Percentiles rank a stretch among this genome's conserved stretches.
These are phyloP conservation scores for Camelina neglecta DNA, from an alignment of 345 rosid species.

Conservation along the genomic window DNA sequence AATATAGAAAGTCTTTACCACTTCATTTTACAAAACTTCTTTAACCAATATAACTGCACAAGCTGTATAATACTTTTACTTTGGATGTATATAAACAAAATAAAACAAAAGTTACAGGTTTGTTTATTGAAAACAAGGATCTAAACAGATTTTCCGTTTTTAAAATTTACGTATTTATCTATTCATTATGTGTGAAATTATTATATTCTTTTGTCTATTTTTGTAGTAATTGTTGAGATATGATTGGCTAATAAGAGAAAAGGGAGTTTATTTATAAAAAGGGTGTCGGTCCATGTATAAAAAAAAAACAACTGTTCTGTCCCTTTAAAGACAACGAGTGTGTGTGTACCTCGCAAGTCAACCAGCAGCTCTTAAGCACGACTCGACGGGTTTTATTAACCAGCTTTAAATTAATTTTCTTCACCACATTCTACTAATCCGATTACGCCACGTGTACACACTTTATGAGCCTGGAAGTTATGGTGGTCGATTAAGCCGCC, in stretches of 20 bases:
- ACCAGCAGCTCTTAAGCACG: constrained; percentile 39
- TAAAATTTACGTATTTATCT: not conserved
- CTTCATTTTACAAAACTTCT: not conserved
- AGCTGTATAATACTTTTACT: not conserved
- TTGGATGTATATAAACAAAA: not conserved
- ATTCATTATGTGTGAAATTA: not conserved
- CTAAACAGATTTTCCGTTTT: not conserved
- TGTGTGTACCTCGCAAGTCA: constrained; percentile 27
- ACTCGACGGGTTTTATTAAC: constrained; percentile 22
- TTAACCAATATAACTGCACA: not conserved
- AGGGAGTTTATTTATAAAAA: not conserved
- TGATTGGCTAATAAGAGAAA: constrained; percentile 27
- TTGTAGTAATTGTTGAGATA: constrained; percentile 2
- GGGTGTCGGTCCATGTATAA: constrained; percentile 30
- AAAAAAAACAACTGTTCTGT: not conserved
- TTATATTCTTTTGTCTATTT: not conserved
- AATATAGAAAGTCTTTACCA: not conserved
- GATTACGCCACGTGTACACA: constrained; percentile 12
- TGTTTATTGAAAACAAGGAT: constrained; percentile 8
- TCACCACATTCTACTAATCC: constrained; percentile 33
- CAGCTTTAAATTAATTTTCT: constrained; percentile 15
- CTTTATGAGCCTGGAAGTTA: not conserved
- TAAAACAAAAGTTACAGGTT: not conserved
- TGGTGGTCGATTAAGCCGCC: constrained; percentile 10
- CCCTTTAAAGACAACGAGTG: not conserved